Evolutionary conservation across 2,329 filamentous ascomycete species (phyloP), one percentile per base, ranked within the genome.

Genomic region (Lasiodiplodia gonubiensis): DNA sequence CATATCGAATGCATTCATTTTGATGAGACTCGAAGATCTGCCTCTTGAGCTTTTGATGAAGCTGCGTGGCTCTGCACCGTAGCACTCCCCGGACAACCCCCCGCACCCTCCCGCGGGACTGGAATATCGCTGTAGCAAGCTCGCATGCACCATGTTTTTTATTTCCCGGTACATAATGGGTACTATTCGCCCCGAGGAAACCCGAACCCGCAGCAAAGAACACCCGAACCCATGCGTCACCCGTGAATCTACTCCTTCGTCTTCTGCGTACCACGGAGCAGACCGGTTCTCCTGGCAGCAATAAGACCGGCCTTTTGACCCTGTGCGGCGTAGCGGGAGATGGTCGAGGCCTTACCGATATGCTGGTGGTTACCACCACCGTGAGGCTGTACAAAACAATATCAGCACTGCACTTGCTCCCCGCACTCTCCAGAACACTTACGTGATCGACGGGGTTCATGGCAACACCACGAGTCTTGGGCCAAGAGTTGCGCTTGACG

Each of bases 241-340:
- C 55, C 53, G 72, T 68, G 71, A 73, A 68, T 70, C 73, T 80
- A 80, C 69, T 99, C 96, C 93, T 99, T 99, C 83, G 89, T 93
- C 92, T 99, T 99, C 88, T 99, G 95, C 82, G 95, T 98, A 97
- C 95, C 95, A 87, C 95, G 94, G 83, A 99, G 90, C 86, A 99
- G 90, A 97, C 95, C 95, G 84, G 95, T 99, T 89, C 96, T 92
- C 86, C 95, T 90, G 85, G 95, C 95, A 85, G 95, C 95, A 87
- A 99, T 99, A 82, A 99, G 94, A 97, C 95, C 95, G 80, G 95
- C 95, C 90, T 99, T 99, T 88, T 99, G 95, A 92, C 95, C 95
- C 86, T 93, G 91, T 83, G 90, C 91, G 80, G 95, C 95, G 87
- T 97, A 97, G 84, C 95, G 91, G 78, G 93, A 97, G 86, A 99